Conservation (phyloP, 768 basidiomycete genomes). For the Leucosporidium yakuticum region DNA sequence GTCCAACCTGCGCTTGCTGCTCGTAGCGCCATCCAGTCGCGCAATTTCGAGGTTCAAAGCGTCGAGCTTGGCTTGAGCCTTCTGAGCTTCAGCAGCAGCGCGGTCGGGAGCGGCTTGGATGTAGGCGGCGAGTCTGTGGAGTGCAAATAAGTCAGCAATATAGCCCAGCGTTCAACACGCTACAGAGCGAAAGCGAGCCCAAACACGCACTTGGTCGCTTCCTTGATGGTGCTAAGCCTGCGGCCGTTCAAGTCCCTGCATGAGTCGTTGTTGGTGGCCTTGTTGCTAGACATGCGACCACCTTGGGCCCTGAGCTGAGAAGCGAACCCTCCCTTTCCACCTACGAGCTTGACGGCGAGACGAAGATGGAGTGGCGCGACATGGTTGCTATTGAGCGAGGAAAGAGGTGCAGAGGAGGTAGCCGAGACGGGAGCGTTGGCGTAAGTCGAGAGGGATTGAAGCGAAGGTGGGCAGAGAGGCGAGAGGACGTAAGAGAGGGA, state of each 20-base stretch:
- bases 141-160: not conserved
- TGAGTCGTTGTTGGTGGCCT: slow-evolving; percentile 72
- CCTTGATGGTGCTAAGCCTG: slow-evolving; percentile 86
- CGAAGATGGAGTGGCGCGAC: slow-evolving; percentile 53
- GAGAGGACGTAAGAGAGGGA: slow-evolving; percentile 44
- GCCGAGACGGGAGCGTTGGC: slow-evolving; percentile 3
- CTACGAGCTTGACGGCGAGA: slow-evolving; percentile 65
- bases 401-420: not conserved
- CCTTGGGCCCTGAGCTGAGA: slow-evolving; percentile 93
- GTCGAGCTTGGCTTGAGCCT: slow-evolving; percentile 32
- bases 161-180: not conserved
- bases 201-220: slow-evolving; percentile 74
- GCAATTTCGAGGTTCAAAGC: slow-evolving; percentile 36
- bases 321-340: slow-evolving; percentile 97
- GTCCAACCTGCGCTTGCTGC: slow-evolving; percentile 75
- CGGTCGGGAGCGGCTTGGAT: slow-evolving; percentile 78
- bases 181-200: not conserved
- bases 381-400: not conserved
- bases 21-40: slow-evolving; percentile 45
- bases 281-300: slow-evolving; percentile 93
- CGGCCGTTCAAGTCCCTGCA: slow-evolving; percentile 77
- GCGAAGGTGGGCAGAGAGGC: slow-evolving; percentile 67
- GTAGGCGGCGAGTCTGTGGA: slow-evolving; percentile 67
- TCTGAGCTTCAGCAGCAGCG: slow-evolving; percentile 37
- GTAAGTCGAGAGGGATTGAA: slow-evolving; percentile 12